Base-by-base conservation (phyloP, 2,329 filamentous ascomycete species). In the Claviceps capensis region DNA sequence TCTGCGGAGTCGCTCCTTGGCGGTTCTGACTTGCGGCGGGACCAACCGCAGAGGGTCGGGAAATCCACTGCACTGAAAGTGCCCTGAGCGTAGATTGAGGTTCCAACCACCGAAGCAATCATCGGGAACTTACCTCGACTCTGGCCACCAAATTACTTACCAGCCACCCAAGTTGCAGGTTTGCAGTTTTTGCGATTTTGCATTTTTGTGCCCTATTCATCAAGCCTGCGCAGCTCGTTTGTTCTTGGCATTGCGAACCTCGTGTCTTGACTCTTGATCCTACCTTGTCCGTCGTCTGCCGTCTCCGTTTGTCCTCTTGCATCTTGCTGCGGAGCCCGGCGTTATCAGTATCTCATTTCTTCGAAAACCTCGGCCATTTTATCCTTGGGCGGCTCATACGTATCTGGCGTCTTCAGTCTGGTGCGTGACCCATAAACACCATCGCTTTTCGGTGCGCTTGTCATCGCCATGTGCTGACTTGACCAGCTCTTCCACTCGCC, bases 281-380 rank as follows among this genome's bases (percentile, higher is more conserved):
- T 45, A n/a, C 22, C 6, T 30, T 30, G 43, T 30, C 23, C 16
- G 16, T 43, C 48, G 49, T 47, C 48, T 50, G 53, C 13, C 38
- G n/a, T 36, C 8, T 13, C n/a, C 48, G 52, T 45, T 54, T 45
- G 58, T 59, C 23, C 3, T 49, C 23, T 55, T 58, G 59, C 56
- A 57, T 52, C 53, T 48, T 55, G 46, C n/a, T 43, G 49, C 51
- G 56, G 58, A 62, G 60, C 61, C 58, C 57, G 58, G 61, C 58
- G 59, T 62, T 62, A 40, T 49, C 59, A 59, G 56, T 59, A 56
- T 52, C 56, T 55, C 56, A 46, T 48, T 56, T 42, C 37, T 40
- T 45, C 26, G 23, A 7, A 6, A 30, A 6, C 43, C 23, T 11
- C 9, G 44, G 14, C 8, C 23, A 9, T 34, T 34, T 34, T 34